phyloP scores from a whole-genome alignment of 306 rosid genomes.

The Fragaria ananassa region DNA sequence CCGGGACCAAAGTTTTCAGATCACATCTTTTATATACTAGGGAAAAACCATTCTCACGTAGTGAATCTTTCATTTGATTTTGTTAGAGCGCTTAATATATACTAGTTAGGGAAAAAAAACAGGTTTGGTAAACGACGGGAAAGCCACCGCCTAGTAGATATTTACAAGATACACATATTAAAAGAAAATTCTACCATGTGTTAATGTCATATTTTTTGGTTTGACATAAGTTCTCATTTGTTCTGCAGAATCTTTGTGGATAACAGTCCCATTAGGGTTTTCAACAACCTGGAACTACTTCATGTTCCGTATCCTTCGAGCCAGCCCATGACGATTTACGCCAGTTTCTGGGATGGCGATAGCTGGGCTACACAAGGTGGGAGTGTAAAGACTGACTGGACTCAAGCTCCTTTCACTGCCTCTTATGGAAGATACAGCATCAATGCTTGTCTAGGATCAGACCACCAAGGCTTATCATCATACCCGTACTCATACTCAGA shows the following conservation, averaged over 20 bases:
- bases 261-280: slow-evolving; percentile 36
- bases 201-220: background rate
- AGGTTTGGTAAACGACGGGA: background rate
- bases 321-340: slow-evolving; percentile 46
- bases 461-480: background rate
- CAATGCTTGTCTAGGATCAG: slow-evolving; percentile 27
- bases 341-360: slow-evolving; percentile 45
- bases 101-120: too few species aligned
- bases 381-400: slow-evolving; percentile 42
- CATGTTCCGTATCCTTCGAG: slow-evolving; percentile 35
- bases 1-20: too few species aligned
- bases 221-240: too few species aligned
- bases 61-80: too few species aligned
- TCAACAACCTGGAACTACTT: slow-evolving; percentile 37
- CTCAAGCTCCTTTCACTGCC: slow-evolving; percentile 44
- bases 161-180: background rate
- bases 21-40: too few species aligned
- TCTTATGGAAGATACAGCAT: slow-evolving; percentile 33
- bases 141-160: background rate
- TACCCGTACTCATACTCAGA: background rate
- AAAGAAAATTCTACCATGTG: too few species aligned
- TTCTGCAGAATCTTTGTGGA: slow-evolving; percentile 37
- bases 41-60: too few species aligned
- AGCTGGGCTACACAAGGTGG: slow-evolving; percentile 58
- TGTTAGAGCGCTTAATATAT: too few species aligned